phyloP scores from a whole-genome alignment of 768 basidiomycete species.

The Trametes cinnabarina region DNA sequence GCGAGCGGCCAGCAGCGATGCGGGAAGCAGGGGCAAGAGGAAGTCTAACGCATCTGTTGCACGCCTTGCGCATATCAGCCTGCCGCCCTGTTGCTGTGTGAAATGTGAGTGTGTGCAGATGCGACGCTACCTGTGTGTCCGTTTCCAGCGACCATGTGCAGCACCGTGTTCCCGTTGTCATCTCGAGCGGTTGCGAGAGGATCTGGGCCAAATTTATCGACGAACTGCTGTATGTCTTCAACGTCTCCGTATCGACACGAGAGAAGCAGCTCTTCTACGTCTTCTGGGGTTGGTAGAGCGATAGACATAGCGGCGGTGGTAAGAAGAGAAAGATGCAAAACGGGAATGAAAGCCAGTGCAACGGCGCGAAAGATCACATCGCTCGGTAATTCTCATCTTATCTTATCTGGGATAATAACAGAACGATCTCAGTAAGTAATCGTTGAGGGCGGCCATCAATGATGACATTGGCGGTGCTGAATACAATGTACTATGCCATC shows the following conservation, averaged over 20 bases:
- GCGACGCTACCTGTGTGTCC: slow-evolving; percentile 75
- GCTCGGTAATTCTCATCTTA: too few relatives aligned
- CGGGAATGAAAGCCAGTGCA: too few relatives aligned
- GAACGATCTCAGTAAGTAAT: too few relatives aligned
- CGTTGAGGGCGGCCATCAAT: too few relatives aligned
- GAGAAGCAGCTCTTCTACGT: slow-evolving; percentile 76
- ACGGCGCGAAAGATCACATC: too few relatives aligned
- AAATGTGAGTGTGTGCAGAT: neutral
- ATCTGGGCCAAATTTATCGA: slow-evolving; percentile 53
- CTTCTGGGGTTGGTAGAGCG: slow-evolving; percentile 27
- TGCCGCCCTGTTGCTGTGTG: slow-evolving; percentile 11
- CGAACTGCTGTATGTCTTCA: slow-evolving; percentile 69
- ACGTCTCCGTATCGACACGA: slow-evolving; percentile 87
- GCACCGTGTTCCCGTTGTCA: slow-evolving; percentile 71
- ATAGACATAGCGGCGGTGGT: slow-evolving; percentile 6
- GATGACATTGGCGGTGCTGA: too few relatives aligned
- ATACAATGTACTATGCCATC: too few relatives aligned
- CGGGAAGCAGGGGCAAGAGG: slow-evolving; percentile 58
- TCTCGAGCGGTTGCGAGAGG: slow-evolving; percentile 56
- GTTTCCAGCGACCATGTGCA: slow-evolving; percentile 90
- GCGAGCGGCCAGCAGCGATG: slow-evolving; percentile 54
- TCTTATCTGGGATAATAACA: too few relatives aligned
- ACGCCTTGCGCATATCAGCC: slow-evolving; percentile 47
- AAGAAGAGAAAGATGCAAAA: too few relatives aligned
- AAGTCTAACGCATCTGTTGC: slow-evolving; percentile 70